Base-by-base conservation (phyloP, 805 yeast species). In the Suhomyces sp. region DNA sequence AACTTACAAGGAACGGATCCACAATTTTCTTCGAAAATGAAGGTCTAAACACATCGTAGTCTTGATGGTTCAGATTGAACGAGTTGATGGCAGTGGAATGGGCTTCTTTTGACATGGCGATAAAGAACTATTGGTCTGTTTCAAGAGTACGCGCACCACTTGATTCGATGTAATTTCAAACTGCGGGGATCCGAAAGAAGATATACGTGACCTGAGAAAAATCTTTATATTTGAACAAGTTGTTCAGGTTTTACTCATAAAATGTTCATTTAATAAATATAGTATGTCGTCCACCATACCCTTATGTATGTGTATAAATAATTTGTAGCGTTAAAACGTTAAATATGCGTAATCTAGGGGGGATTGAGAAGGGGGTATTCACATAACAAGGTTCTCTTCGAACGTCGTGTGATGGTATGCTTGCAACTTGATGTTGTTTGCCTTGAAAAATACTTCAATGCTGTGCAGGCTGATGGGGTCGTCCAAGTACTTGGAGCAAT, bases 11-110 rank as follows among this genome's bases (percentile, higher is more conserved):
- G 52, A 81, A 75, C n/a, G 64, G 63, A 8, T 69, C 66, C 8
- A 80, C 82, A 3, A 81, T 67, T 12, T 62, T 63, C 2, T 66
- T 65, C 8, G 66, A 62, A 61, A 80, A 83, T 1, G 76, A 69
- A 1, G 86, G 85, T 13, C 88, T 72, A 24, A 76, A 79, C 40
- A 63, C 56, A 59, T 82, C 86, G 61, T 83, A 83, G 8, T 71
- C 59, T 12, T 65, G 52, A 55, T 83, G 86, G 61, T 83, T 84
- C 19, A 71, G 46, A 56, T 80, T 73, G 73, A 79, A 83, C 0
- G 86, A 74, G 31, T 63, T 63, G 37, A 77, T 61, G 1, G 86
- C 81, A 2, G 71, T 69, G 8, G 69, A 19, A 51, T 71, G 62
- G 21, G 68, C 66, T 40, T 47, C 15, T 43, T 49, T 52, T n/a